Conservation (phyloP, 2,329 filamentous ascomycete genomes). For the Aspergillus sp. region DNA sequence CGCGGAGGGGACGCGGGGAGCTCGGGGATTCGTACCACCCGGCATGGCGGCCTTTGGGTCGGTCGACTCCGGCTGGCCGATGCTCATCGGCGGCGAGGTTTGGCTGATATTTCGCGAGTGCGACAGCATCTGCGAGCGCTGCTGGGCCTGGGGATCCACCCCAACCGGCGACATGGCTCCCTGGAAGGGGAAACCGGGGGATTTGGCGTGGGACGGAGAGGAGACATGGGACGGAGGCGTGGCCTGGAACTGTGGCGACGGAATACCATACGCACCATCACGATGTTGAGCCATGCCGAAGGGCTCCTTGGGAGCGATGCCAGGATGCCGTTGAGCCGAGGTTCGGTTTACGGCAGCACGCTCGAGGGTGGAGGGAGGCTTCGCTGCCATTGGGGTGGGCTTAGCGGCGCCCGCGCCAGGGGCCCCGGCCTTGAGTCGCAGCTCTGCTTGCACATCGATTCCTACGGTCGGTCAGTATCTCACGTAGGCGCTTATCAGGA, state of each 20-base stretch:
- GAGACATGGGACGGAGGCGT: slow-evolving; percentile 79
- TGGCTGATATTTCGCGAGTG: slow-evolving; percentile 41
- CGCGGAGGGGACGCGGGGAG: slow-evolving; percentile 45
- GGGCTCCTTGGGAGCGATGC: slow-evolving; percentile 69
- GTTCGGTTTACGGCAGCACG: slow-evolving; percentile 80
- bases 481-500: neutral
- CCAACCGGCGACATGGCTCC: slow-evolving; percentile 64
- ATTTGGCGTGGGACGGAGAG: slow-evolving; percentile 64
- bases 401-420: slow-evolving; percentile 70
- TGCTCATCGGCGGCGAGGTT: slow-evolving; percentile 37
- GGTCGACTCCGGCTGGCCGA: slow-evolving; percentile 40
- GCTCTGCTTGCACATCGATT: slow-evolving; percentile 95
- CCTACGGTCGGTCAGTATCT: slow-evolving; percentile 53
- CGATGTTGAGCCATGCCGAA: slow-evolving; percentile 53
- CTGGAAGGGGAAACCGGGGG: slow-evolving; percentile 62
- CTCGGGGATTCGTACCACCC: slow-evolving; percentile 30
- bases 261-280: slow-evolving; percentile 42
- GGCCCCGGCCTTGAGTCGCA: slow-evolving; percentile 88
- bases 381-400: slow-evolving; percentile 66
- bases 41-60: slow-evolving; percentile 38
- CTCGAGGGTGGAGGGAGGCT: slow-evolving; percentile 75
- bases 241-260: slow-evolving; percentile 74
- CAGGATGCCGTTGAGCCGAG: slow-evolving; percentile 68
- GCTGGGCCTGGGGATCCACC: slow-evolving; percentile 51
- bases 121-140: slow-evolving; percentile 50